Percentiles rank a stretch among this genome's conserved stretches.
Evolutionary conservation across 129 eudicot genomes (phyloP).

Genomic region (sunflower (Helianthus annuus)): HanXRQr2.0-SUNRISE NC_035442.2:34893449-34893948

Average conservation of each 20-base stretch:
- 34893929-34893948: no score
- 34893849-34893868: background rate
- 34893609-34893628: conserved; percentile 9
- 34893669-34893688: conserved; percentile 7
- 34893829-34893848: no score
- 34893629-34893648: conserved; percentile 11
- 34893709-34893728: conserved; percentile 9
- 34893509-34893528: conserved; percentile 44
- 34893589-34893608: conserved; percentile 8
- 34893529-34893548: conserved; percentile 35
- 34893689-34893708: background rate
- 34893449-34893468: conserved; percentile 91
- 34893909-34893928: no score
- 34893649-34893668: background rate
- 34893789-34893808: conserved; percentile 2
- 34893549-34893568: background rate
- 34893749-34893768: conserved; percentile 28
- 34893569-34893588: conserved; percentile 16
- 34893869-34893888: background rate
- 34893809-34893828: background rate
- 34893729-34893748: conserved; percentile 26
- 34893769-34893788: background rate
- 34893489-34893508: conserved; percentile 82
- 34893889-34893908: no score
- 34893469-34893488: conserved; percentile 98